Evolutionary conservation across 148 eudicot species (phyloP).

Genomic region (Rhododendron kiyosumense): DNA sequence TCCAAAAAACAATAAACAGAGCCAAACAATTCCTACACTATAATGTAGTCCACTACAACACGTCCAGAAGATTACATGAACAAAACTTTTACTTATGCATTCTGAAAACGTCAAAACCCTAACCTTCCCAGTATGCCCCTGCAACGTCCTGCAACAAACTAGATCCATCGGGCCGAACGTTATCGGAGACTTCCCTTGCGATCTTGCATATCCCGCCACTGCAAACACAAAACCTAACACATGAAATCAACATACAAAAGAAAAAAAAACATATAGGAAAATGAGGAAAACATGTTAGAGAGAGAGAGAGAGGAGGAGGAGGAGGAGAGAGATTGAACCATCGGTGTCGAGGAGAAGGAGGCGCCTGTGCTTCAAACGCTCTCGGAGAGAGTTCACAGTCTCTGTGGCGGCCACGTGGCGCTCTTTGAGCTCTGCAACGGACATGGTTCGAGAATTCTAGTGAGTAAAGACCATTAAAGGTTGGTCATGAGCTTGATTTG

Average conservation of each 20-base stretch:
- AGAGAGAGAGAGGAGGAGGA: neutral
- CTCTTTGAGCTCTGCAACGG: constrained; percentile 80
- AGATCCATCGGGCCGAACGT: constrained; percentile 84
- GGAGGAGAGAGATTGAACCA: constrained; percentile 27
- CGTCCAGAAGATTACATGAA: neutral
- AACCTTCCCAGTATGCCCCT: constrained; percentile 97
- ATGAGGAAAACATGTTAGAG: neutral
- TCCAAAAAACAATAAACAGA: neutral
- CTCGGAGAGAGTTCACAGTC: constrained; percentile 62
- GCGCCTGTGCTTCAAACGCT: constrained; percentile 69
- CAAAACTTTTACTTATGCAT: neutral
- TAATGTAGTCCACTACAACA: neutral
- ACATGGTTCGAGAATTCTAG: constrained; percentile 25
- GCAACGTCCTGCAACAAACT: constrained; percentile 93
- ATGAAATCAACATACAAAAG: neutral
- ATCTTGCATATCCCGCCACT: constrained; percentile 75
- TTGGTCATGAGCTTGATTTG: neutral
- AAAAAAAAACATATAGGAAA: neutral
- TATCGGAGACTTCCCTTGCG: constrained; percentile 81
- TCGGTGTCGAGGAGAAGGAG: constrained; percentile 77
- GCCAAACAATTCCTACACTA: neutral
- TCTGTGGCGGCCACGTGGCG: constrained; percentile 71
- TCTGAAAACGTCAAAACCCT: neutral
- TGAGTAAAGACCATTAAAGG: neutral
- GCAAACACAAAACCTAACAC: constrained; percentile 11